phyloP scores from a whole-genome alignment of 768 basidiomycete genomes.

The Zangia roseola region DNA sequence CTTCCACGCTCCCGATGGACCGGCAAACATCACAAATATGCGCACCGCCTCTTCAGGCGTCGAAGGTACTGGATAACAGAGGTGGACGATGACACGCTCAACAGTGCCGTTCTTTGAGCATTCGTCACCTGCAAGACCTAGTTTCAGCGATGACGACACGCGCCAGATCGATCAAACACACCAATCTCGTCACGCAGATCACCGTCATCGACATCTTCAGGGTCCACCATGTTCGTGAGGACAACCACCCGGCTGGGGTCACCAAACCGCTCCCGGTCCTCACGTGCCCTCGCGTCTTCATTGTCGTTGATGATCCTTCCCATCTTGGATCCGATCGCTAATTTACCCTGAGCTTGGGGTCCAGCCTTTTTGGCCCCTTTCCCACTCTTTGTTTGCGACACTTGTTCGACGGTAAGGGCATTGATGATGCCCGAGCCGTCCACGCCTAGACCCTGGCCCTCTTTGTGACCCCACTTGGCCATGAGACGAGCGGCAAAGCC shows the following conservation, averaged over 20 bases:
- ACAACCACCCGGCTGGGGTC: slow-evolving; percentile 89
- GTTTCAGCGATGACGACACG: not conserved
- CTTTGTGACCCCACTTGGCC: slow-evolving; percentile 96
- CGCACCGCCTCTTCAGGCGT: slow-evolving; percentile 82
- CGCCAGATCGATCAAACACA: slow-evolving; percentile 31
- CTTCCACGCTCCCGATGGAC: slow-evolving; percentile 94
- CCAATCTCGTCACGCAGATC: slow-evolving; percentile 88
- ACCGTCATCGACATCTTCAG: slow-evolving; percentile 81
- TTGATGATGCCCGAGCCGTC: slow-evolving; percentile 86
- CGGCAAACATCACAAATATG: slow-evolving; percentile 88
- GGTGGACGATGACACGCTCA: slow-evolving; percentile 84
- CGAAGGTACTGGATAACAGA: slow-evolving; percentile 62
- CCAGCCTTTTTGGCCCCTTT: slow-evolving; percentile 39
- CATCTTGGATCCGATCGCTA: slow-evolving; percentile 60
- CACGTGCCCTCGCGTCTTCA: slow-evolving; percentile 73
- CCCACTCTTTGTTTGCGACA: slow-evolving; percentile 34
- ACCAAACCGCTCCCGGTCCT: slow-evolving; percentile 80
- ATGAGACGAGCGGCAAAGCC: slow-evolving; percentile 84
- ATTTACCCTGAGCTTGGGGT: slow-evolving; percentile 36
- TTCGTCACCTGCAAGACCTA: slow-evolving; percentile 64
- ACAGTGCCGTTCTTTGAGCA: slow-evolving; percentile 90
- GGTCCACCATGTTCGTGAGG: slow-evolving; percentile 85
- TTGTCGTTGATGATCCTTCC: slow-evolving; percentile 91
- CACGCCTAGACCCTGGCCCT: slow-evolving; percentile 88
- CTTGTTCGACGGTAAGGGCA: slow-evolving; percentile 79